Conservation (phyloP, 352 stramenopile species). For the Phytophthora vignae region DNA sequence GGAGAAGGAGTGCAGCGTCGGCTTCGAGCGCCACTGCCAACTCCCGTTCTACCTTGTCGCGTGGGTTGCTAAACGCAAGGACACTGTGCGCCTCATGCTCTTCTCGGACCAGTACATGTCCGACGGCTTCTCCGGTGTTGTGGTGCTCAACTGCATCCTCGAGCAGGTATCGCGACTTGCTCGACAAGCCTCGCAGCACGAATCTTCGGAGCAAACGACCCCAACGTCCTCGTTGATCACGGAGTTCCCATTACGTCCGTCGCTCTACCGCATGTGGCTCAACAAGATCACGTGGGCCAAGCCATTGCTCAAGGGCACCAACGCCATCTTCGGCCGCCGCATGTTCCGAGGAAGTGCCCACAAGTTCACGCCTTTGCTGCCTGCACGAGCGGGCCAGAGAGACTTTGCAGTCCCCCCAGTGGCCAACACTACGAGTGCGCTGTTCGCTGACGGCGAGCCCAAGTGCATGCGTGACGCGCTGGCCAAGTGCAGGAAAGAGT, state of each 20-base stretch:
- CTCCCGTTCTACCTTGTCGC: slow-evolving; percentile 50
- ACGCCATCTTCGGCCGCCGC: slow-evolving; percentile 32
- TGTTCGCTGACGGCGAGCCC: slow-evolving; percentile 48
- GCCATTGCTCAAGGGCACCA: slow-evolving; percentile 34
- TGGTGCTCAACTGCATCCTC: slow-evolving; percentile 52
- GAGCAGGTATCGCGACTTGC: slow-evolving; percentile 37
- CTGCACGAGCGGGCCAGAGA: slow-evolving; percentile 31
- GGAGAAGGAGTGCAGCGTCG: slow-evolving; percentile 48
- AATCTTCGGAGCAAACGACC: not conserved
- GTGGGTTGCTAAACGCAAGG: slow-evolving; percentile 40
- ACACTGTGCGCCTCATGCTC: slow-evolving; percentile 43
- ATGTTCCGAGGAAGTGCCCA: slow-evolving; percentile 33
- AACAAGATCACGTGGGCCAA: slow-evolving; percentile 32
- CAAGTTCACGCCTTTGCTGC: slow-evolving; percentile 40
- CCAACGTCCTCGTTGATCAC: not conserved
- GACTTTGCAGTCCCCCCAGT: slow-evolving; percentile 40
- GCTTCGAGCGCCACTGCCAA: slow-evolving; percentile 46
- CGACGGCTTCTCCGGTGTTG: slow-evolving; percentile 47
- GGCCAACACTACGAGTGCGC: slow-evolving; percentile 42
- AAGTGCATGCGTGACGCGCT: slow-evolving; percentile 45
- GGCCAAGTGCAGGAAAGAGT: slow-evolving; percentile 45
- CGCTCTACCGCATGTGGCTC: slow-evolving; percentile 46
- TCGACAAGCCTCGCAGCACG: slow-evolving; percentile 10
- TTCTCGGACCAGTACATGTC: slow-evolving; percentile 62
- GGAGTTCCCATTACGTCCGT: slow-evolving; percentile 39